Evolutionary conservation across 78 protist genomes (phyloP), one percentile per base, ranked within the genome.

Genomic region (Speleostelium caveatum): DNA sequence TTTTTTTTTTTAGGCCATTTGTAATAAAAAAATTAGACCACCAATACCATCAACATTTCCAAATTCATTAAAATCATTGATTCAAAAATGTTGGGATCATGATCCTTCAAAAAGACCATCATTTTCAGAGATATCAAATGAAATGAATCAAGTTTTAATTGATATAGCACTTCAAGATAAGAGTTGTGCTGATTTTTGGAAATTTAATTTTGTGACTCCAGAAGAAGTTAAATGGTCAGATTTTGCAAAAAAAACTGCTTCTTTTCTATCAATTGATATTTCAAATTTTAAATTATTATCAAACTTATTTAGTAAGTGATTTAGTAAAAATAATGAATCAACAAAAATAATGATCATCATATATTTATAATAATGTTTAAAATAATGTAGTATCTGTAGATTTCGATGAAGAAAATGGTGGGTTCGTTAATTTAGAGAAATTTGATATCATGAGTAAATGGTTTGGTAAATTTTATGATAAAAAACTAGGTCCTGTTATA

Each of bases 81-180:
- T 78, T 26, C 4, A 3, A 14, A 88, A 86, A 56, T 92, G 95
- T 62, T 92, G 95, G 95, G 89, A 79, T 65, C 91, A 75, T 14
- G 88, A 85, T 41, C 77, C 87, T 33, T 39, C 69, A 19, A 38
- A 33, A 30, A 67, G 95, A 56, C 95, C 95, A 36, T 65, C 86
- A 8, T 92, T 92, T 63, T 28, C n/a, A 28, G 94, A 88, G 32
- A 38, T 88, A 0, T 59, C 75, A 7, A n/a, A 21, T 24, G 56
- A 56, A 41, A 69, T 91, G 73, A 74, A 91, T 26, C 76, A 80
- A n/a, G 88, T 91, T 21, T 38, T 91, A 28, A 74, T 83, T 14
- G 95, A 91, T 55, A 71, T 75, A 7, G 90, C 90, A 0, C 78
- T 80, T 26, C 32, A 55, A n/a, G 61, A 60, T 60, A 17, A 51